These are phyloP conservation scores for Chaetomium globosum DNA, from an alignment of 2,329 filamentous ascomycete species.

Conservation along the genomic window DNA sequence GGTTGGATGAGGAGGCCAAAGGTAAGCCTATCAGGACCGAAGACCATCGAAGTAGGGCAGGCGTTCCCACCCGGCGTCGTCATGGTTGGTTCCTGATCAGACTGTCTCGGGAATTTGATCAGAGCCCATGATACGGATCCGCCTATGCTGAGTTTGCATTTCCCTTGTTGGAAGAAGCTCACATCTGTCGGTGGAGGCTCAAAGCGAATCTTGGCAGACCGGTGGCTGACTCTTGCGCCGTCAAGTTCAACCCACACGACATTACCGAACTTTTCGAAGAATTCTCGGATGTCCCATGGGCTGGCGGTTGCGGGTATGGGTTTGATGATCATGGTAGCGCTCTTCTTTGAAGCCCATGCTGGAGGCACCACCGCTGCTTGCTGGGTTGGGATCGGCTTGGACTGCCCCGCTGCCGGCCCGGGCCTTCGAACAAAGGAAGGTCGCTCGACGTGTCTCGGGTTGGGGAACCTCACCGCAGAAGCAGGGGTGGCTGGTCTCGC, in stretches of 20 bases:
- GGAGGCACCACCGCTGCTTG: conserved; percentile 17
- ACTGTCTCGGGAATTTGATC: conserved; percentile 23
- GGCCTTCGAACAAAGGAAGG: not conserved
- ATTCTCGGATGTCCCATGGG: conserved; percentile 52
- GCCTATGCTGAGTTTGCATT: conserved; percentile 36
- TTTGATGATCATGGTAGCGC: conserved; percentile 38
- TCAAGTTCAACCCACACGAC: conserved; percentile 61
- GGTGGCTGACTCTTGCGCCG: conserved; percentile 47
- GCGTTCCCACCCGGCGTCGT: conserved; percentile 32
- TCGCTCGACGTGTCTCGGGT: not conserved
- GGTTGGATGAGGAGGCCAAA: conserved; percentile 35
- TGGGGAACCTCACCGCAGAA: not conserved
- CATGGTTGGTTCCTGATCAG: conserved; percentile 20
- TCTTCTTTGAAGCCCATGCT: conserved; percentile 25
- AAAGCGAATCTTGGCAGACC: conserved; percentile 56
- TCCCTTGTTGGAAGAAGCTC: conserved; percentile 53
- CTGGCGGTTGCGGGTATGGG: conserved; percentile 44
- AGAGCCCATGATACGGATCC: conserved; percentile 8
- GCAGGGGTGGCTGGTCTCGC: not conserved
- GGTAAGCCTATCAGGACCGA: conserved; percentile 26
- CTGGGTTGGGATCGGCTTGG: not conserved
- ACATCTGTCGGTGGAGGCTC: conserved; percentile 54
- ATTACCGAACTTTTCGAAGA: conserved; percentile 56
- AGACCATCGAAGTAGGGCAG: conserved; percentile 23
- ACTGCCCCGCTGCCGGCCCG: not conserved